Evolutionary conservation across 2,329 filamentous ascomycete species (phyloP).

Genomic region (Rhytidhysteron rufulum): DNA sequence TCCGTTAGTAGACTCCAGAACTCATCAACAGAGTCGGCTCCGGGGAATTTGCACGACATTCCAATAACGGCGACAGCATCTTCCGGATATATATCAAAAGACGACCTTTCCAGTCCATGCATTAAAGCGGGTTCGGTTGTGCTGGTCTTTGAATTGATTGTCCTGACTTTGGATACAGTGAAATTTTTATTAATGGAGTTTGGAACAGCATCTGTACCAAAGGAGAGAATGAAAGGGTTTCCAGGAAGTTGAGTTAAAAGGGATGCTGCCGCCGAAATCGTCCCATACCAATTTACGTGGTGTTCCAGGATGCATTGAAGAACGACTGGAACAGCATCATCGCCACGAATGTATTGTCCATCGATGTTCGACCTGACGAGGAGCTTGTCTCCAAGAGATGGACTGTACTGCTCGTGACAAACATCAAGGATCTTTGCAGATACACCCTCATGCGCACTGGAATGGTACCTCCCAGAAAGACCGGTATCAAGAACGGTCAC

Average conservation of each 20-base stretch:
- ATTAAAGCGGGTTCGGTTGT: too few species aligned
- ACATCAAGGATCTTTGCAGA: constrained; percentile 5
- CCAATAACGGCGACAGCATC: constrained; percentile 16
- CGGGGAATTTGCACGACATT: constrained; percentile 13
- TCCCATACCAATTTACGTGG: too few species aligned
- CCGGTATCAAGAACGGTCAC: not conserved
- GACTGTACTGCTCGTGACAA: not conserved
- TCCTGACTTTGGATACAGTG: too few species aligned
- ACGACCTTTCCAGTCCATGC: too few species aligned
- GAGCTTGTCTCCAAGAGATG: not conserved
- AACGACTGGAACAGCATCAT: not conserved
- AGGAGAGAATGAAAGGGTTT: too few species aligned
- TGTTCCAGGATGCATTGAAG: too few species aligned
- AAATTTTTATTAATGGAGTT: too few species aligned
- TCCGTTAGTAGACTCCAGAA: constrained; percentile 12
- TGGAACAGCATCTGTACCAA: too few species aligned
- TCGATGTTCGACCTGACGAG: not conserved
- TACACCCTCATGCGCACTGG: not conserved
- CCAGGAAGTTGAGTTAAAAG: too few species aligned
- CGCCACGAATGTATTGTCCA: not conserved
- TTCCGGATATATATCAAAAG: constrained; percentile 1
- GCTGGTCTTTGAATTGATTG: too few species aligned
- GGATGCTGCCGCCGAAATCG: too few species aligned
- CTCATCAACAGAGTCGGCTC: constrained; percentile 8
- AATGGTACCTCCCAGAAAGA: not conserved